Evolutionary conservation across 371 early-diverging fungal genomes (phyloP).

Genomic region (Mortierella sp.): DNA sequence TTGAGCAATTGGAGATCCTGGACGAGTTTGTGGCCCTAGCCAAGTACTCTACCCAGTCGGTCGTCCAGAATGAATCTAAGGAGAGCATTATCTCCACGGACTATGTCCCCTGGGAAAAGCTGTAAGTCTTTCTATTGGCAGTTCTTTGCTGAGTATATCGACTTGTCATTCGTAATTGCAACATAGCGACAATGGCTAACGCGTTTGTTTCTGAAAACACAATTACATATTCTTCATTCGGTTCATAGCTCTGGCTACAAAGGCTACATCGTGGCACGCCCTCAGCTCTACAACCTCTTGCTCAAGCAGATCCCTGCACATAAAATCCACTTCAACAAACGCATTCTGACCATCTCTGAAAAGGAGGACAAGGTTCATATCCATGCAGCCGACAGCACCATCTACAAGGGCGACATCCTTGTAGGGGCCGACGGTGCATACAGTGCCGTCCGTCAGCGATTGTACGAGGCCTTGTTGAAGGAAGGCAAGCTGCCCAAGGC

Average conservation of each 20-base stretch:
- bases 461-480: not conserved
- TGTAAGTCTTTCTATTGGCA: not conserved
- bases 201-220: no score
- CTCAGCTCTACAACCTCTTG: constrained; percentile 6
- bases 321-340: constrained; percentile 7
- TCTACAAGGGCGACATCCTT: constrained; percentile 8
- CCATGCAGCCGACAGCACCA: not conserved
- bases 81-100: not conserved
- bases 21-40: not conserved
- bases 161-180: no score
- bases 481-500: not conserved
- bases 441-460: constrained; percentile 9
- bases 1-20: not conserved
- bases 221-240: no score
- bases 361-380: not conserved
- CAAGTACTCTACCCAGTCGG: not conserved
- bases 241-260: not conserved
- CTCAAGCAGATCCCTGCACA: constrained; percentile 11
- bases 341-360: not conserved
- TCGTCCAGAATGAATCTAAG: not conserved
- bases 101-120: not conserved
- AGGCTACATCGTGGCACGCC: not conserved
- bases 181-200: no score
- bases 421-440: constrained; percentile 19
- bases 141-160: no score